Conservation (phyloP, 352 stramenopile species). For the Pythium brachiatum region DNA sequence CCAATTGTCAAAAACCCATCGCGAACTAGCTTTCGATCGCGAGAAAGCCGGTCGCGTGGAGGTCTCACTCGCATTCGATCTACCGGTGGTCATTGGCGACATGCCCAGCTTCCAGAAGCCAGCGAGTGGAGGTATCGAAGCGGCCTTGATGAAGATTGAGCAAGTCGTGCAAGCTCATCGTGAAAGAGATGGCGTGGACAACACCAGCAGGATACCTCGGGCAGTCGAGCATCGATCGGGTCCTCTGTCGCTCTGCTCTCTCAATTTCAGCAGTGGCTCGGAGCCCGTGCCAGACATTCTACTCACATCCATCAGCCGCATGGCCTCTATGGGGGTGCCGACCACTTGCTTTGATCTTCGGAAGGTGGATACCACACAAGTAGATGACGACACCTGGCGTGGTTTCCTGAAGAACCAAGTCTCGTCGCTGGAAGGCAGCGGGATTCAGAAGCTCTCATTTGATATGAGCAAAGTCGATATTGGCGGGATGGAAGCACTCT, state of each 20-base stretch:
- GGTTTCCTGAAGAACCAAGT: not conserved
- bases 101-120: not conserved
- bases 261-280: not conserved
- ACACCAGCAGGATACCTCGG: not conserved
- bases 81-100: no score
- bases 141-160: not conserved
- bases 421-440: not conserved
- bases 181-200: no score
- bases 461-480: not conserved
- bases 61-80: not conserved
- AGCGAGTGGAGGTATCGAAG: not conserved
- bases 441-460: not conserved
- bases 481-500: not conserved
- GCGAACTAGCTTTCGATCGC: not conserved
- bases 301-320: not conserved
- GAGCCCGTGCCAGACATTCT: not conserved
- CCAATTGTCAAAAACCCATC: not conserved
- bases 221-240: not conserved
- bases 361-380: not conserved
- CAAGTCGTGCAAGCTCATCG: not conserved
- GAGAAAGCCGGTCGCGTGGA: not conserved
- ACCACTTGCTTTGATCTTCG: not conserved
- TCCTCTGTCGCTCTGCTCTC: not conserved
- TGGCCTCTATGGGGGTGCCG: not conserved
- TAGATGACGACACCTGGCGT: not conserved